Evolutionary conservation across 2,329 filamentous ascomycete genomes (phyloP).

Genomic region (Cordyceps militaris): DNA sequence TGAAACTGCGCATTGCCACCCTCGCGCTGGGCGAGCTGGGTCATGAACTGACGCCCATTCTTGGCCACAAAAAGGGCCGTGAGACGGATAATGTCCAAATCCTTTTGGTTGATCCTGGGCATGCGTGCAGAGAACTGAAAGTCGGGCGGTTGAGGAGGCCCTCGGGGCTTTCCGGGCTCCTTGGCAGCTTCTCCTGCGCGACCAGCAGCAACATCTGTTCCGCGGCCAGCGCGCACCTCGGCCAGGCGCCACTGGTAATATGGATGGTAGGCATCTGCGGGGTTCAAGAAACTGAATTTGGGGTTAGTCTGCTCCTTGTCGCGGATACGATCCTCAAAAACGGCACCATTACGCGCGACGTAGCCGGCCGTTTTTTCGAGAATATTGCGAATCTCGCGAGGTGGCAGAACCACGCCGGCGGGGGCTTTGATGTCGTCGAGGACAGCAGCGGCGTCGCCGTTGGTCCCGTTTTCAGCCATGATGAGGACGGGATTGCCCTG

Average conservation of each 20-base stretch:
- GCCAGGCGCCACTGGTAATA: conserved; percentile 88
- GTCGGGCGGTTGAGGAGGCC: conserved; percentile 75
- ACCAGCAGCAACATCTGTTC: conserved; percentile 70
- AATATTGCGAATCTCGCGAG: conserved; percentile 74
- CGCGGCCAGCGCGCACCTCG: conserved; percentile 78
- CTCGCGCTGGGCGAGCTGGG: conserved; percentile 79
- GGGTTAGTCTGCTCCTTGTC: conserved; percentile 76
- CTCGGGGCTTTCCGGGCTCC: conserved; percentile 59
- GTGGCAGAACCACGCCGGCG: conserved; percentile 77
- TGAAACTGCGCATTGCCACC: conserved; percentile 90
- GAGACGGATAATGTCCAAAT: conserved; percentile 66
- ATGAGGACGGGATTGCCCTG: conserved; percentile 14
- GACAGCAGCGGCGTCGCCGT: conserved; percentile 44
- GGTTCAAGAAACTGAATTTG: conserved; percentile 85
- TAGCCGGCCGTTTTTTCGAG: conserved; percentile 95
- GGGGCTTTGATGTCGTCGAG: conserved; percentile 71
- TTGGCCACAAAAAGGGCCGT: conserved; percentile 90
- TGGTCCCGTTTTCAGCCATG: conserved; percentile 37
- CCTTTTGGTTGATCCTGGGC: conserved; percentile 93
- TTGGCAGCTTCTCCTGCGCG: conserved; percentile 55
- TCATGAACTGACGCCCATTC: conserved; percentile 89
- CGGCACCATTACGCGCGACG: conserved; percentile 60
- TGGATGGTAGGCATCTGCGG: conserved; percentile 73
- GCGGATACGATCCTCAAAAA: conserved; percentile 77
- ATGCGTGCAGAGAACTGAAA: conserved; percentile 94